phyloP scores from a whole-genome alignment of 2,329 filamentous ascomycete genomes.

The Exserohilum turcica region DNA sequence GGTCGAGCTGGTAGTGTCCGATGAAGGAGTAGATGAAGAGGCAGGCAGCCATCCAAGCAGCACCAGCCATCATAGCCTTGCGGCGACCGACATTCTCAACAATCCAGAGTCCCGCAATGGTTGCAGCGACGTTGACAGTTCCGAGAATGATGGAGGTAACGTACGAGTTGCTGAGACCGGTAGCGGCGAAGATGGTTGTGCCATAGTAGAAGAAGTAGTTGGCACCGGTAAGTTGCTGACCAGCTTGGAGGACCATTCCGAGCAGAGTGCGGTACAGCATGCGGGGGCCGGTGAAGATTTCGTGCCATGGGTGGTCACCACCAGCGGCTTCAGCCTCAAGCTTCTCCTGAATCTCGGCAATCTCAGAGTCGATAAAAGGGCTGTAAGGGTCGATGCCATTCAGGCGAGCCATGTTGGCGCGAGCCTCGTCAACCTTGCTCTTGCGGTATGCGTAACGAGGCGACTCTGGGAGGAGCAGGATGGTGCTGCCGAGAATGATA shows the following conservation, averaged over 20 bases:
- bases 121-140: conserved; percentile 56
- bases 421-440: conserved; percentile 57
- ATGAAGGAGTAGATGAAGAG: conserved; percentile 61
- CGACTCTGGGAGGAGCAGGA: conserved; percentile 61
- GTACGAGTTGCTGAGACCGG: conserved; percentile 51
- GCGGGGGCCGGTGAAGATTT: conserved; percentile 68
- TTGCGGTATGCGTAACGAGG: conserved; percentile 64
- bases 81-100: conserved; percentile 56
- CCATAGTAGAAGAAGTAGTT: conserved; percentile 57
- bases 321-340: conserved; percentile 57
- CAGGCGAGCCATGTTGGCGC: conserved; percentile 58
- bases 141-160: conserved; percentile 57
- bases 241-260: conserved; percentile 66
- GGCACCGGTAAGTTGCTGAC: conserved; percentile 71
- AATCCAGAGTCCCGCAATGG: conserved; percentile 53
- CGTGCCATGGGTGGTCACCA: conserved; percentile 53
- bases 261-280: conserved; percentile 69
- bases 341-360: conserved; percentile 62
- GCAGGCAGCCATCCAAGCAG: conserved; percentile 59
- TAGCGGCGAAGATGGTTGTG: conserved; percentile 53
- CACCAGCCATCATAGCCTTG: conserved; percentile 53
- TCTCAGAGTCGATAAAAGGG: conserved; percentile 58
- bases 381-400: conserved; percentile 63
- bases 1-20: conserved; percentile 51
- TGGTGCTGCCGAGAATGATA: conserved; percentile 58